Percentiles rank a stretch among this genome's conserved stretches.
Conservation (phyloP, 352 stramenopile species). For the Peronospora tabacina region DNA sequence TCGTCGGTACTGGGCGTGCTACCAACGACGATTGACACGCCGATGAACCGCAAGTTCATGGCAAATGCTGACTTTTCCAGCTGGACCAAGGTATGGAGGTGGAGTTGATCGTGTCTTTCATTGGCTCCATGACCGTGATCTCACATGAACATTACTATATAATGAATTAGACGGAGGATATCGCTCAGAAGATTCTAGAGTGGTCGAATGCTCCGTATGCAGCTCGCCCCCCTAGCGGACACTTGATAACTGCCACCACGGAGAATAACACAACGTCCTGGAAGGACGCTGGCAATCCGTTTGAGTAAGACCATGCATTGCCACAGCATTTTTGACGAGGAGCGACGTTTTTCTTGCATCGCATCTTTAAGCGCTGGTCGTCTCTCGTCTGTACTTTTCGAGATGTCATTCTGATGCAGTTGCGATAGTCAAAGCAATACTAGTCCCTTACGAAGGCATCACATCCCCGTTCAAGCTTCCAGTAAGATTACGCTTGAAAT, state of each 20-base stretch:
- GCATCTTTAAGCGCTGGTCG: constrained; percentile 10
- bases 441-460: constrained; percentile 11
- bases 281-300: constrained; percentile 61
- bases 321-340: background rate
- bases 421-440: background rate
- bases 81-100: constrained; percentile 57
- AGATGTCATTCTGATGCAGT: constrained; percentile 2
- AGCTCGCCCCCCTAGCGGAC: constrained; percentile 47
- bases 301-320: constrained; percentile 33
- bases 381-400: background rate
- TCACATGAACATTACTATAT: background rate
- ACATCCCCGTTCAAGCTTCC: constrained; percentile 6
- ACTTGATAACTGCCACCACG: constrained; percentile 66
- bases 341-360: constrained; percentile 10
- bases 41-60: constrained; percentile 87
- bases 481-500: constrained; percentile 57
- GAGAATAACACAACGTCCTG: constrained; percentile 50
- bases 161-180: constrained; percentile 43
- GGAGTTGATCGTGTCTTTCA: background rate
- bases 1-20: constrained; percentile 61
- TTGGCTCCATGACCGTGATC: background rate
- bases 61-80: constrained; percentile 73
- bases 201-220: constrained; percentile 40
- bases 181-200: constrained; percentile 70
- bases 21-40: constrained; percentile 80